Base-by-base conservation (phyloP, 1,284 basidiomycete genomes). In the Austroboletus niveus region DNA sequence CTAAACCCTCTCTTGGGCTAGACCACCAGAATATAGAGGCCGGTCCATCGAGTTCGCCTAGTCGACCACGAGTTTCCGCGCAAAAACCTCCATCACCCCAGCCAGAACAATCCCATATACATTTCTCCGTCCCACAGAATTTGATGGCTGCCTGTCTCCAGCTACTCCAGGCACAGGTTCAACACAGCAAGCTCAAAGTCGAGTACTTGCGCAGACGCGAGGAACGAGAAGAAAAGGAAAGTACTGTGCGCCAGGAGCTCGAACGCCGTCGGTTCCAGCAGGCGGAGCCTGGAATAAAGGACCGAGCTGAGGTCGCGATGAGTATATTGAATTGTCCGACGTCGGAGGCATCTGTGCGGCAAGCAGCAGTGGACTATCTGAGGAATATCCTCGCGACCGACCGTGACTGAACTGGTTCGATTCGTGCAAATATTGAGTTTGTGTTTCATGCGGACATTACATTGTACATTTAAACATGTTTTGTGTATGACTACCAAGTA, bases 341-440 rank as follows among this genome's bases (percentile, higher is more conserved):
- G 38, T 73, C 82, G 12, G 81, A 84, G 55, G 72, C 75, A 22
- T 73, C 76, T 15, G 74, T 87, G 47, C 83, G 80, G 62, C 78
- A 80, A 58, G 81, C 80, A 5, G 86, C 85, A 7, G 76, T 80
- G 48, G 84, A 88, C 47, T 89, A 84, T 66, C 66, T 87, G 55
- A 85, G 84, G 70, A 79, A 77, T 60, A 64, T 84, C n/a, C 82
- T 79, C 48, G 50, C 65, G 32, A 57, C 65, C 0, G 65, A 66
- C 45, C 70, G 57, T 70, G 65, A 70, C 45, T 66, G 60, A 66
- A 57, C 62, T 55, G 52, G 63, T 57, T 64, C 39, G 51, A 40
- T 51, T 64, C n/a, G 27, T 58, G 34, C 47, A 17, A 38, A 41
- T 43, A 41, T 49, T 52, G 36, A 31, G 20, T 27, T 27, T 58